Conservation (phyloP, 2,329 filamentous ascomycete genomes). For the Stachybotrys chartarum region DNA sequence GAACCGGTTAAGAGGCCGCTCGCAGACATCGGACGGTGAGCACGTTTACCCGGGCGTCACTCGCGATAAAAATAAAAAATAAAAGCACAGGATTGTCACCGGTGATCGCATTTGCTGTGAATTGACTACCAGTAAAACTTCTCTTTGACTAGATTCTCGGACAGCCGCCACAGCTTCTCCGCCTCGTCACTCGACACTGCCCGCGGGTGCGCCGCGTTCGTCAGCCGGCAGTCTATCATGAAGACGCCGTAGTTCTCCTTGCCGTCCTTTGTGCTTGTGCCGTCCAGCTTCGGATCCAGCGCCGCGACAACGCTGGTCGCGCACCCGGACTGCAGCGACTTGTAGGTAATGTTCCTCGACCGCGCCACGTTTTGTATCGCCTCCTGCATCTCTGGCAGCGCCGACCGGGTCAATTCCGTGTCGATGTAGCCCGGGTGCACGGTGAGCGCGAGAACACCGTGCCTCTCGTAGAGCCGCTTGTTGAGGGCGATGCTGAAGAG, state of each 20-base stretch:
- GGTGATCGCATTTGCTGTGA: not conserved
- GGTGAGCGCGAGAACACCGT: conserved; percentile 21
- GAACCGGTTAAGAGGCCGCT: too few relatives aligned
- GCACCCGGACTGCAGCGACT: conserved; percentile 18
- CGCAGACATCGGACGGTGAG: too few relatives aligned
- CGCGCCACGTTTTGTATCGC: conserved; percentile 8
- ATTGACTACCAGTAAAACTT: conserved; percentile 16
- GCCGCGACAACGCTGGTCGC: conserved; percentile 21
- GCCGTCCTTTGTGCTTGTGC: conserved; percentile 2
- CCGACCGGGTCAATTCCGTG: conserved; percentile 19
- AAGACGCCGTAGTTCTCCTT: conserved; percentile 17
- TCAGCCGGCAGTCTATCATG: conserved; percentile 17
- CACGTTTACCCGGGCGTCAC: not conserved
- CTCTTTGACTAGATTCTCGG: conserved; percentile 23
- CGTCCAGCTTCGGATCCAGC: conserved; percentile 15
- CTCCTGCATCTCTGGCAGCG: conserved; percentile 4
- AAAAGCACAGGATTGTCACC: not conserved
- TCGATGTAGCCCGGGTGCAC: conserved; percentile 24
- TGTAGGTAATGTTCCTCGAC: conserved; percentile 7
- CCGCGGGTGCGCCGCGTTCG: conserved; percentile 1
- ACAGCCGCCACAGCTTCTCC: conserved; percentile 22
- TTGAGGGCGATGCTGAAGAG: conserved; percentile 14
- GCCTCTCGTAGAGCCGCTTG: conserved; percentile 12
- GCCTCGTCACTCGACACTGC: conserved; percentile 15
- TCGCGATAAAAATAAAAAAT: not conserved